Base-by-base conservation (phyloP, 1,284 basidiomycete genomes). In the Austroboletus niveus region DNA sequence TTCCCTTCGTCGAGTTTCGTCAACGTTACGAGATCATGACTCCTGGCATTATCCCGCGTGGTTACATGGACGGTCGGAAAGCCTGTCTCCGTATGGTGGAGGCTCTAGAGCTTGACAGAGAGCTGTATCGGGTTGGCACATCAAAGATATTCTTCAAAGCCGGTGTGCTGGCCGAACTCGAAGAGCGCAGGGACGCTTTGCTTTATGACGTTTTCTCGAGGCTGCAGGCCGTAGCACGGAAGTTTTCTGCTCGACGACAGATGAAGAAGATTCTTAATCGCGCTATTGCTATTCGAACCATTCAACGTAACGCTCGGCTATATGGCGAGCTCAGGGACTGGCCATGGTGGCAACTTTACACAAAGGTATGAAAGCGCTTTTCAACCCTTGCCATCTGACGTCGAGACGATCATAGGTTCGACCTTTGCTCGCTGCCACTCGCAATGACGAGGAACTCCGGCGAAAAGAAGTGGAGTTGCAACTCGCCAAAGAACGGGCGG, bases 101-200 rank as follows among this genome's bases (percentile, higher is more conserved):
- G 56, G 84, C 92, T 5, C 77, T 99, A 38, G 91, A 96, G 50
- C 81, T 99, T 20, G 94, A 98, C 68, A 83, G 87, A 50, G 77
- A 82, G 1, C 81, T 87, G 24, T 98, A 88, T 78, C 91, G 89
- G 63, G 92, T 99, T 55, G 97, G 97, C 8, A 92, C 92, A 0
- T 97, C 94, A 42, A 99, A 99, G 76, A 92, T 98, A 59, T 99
- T 99, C 75, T 99, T 99, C 85, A 99, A 98, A 69, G 95, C 97
- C 1, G 96, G 96, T 6, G 94, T 98, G 2, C 80, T 99, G 10
- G 97, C 97, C n/a, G 95, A 98, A 63, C 81, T 99, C 30, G 97
- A 99, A 71, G 97, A 98, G 64, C 81, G 92, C 20, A 77, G 97
- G 17, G 97, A 99, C 69, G 77, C 81, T 9, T 75, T 94, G 27